phyloP scores from a whole-genome alignment of 257 asterid genomes.

The Lithospermum erythrorhizon region DNA sequence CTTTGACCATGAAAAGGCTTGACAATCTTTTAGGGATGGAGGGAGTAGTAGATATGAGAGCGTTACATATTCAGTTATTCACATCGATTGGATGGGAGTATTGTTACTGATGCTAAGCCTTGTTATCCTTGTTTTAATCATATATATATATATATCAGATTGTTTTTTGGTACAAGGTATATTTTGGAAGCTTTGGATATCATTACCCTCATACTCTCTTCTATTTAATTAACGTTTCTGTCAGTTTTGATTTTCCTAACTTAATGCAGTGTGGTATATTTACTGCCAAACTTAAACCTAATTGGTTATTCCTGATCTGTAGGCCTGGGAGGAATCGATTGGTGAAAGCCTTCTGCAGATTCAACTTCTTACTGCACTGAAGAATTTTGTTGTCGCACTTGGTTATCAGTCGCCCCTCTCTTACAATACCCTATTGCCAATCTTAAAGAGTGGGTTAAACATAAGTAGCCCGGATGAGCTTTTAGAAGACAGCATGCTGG shows the following conservation, averaged over 20 bases:
- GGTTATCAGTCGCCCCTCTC: conserved; percentile 77
- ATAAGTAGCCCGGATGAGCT: conserved; percentile 90
- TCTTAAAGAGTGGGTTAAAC: conserved; percentile 53
- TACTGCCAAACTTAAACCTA: conserved; percentile 6
- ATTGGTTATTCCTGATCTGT: conserved; percentile 11
- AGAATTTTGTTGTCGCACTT: conserved; percentile 80
- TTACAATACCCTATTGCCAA: conserved; percentile 74
- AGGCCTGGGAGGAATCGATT: conserved; percentile 97
- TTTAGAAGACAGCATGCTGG: conserved; percentile 94
- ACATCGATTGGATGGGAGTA: not conserved
- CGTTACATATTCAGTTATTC: too few species aligned
- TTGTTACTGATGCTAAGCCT: too few species aligned
- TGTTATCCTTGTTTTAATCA: too few species aligned
- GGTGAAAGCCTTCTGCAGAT: conserved; percentile 97
- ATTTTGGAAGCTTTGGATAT: too few species aligned
- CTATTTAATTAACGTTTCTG: too few species aligned
- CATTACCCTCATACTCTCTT: too few species aligned
- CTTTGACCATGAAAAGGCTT: too few species aligned
- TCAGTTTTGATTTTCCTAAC: too few species aligned
- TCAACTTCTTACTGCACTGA: conserved; percentile 90
- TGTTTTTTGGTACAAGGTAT: too few species aligned
- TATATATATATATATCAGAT: too few species aligned
- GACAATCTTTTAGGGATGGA: too few species aligned
- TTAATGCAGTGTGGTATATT: not conserved
- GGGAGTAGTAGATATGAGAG: not conserved